Evolutionary conservation across 352 stramenopile species (phyloP).

Genomic region (Peronospora belbahrii): DNA sequence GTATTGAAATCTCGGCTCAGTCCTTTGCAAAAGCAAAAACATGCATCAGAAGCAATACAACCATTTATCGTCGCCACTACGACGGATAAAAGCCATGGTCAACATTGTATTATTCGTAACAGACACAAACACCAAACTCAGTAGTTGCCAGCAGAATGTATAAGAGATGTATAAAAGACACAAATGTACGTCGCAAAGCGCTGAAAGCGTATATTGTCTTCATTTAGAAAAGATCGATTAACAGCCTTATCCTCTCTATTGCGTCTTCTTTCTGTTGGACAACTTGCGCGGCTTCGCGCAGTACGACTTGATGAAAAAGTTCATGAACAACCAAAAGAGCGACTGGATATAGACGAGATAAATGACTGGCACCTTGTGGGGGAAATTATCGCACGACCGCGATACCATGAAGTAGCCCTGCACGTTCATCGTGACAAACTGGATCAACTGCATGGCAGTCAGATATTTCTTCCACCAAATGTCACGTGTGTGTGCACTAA

Average conservation of each 20-base stretch:
- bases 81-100: too few species aligned
- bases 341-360: constrained; percentile 93
- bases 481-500: constrained; percentile 93
- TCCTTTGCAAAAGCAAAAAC: neutral
- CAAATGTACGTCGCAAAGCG: neutral
- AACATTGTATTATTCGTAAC: neutral
- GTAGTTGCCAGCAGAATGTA: too few species aligned
- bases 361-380: constrained; percentile 67
- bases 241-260: constrained; percentile 35
- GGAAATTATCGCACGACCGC: constrained; percentile 85
- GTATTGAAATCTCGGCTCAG: neutral
- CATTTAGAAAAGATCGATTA: too few species aligned
- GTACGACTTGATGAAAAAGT: constrained; percentile 96
- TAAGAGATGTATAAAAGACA: too few species aligned
- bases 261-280: constrained; percentile 41
- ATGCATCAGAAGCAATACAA: neutral
- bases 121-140: neutral
- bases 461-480: constrained; percentile 98
- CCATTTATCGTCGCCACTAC: neutral
- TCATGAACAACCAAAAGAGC: constrained; percentile 85
- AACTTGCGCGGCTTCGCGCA: constrained; percentile 46
- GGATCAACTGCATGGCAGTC: constrained; percentile 92
- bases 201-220: too few species aligned
- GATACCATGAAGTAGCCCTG: constrained; percentile 70
- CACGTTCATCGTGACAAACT: constrained; percentile 88